phyloP scores from a whole-genome alignment of 129 eudicot genomes.

The Calendula officinalis region DNA sequence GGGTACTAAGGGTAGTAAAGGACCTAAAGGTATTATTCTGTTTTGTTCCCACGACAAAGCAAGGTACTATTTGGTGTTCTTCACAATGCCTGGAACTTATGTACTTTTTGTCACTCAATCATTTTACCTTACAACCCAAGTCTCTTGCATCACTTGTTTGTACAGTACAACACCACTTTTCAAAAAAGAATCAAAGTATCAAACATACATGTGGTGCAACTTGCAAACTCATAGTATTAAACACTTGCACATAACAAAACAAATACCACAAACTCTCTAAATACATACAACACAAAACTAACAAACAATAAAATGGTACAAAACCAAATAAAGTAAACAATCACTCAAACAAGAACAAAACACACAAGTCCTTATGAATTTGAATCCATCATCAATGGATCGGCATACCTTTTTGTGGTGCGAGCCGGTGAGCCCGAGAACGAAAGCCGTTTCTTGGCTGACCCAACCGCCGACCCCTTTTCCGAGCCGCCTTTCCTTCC shows the following conservation, averaged over 20 bases:
- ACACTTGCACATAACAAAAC: slow-evolving; percentile 12
- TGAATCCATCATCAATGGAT: slow-evolving; percentile 45
- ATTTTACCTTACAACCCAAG: slow-evolving; percentile 5
- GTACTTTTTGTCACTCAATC: slow-evolving; percentile 19
- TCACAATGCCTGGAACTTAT: neutral
- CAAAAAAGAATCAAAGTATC: slow-evolving; percentile 1
- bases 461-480: slow-evolving; percentile 35
- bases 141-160: neutral
- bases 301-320: slow-evolving; percentile 15
- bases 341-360: neutral
- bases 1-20: too few species aligned
- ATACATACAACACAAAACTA: slow-evolving; percentile 18
- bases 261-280: slow-evolving; percentile 15
- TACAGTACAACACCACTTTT: neutral
- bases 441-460: slow-evolving; percentile 86
- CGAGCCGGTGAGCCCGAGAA: slow-evolving; percentile 67
- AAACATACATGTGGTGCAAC: too few species aligned
- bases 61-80: slow-evolving; percentile 25
- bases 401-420: slow-evolving; percentile 57
- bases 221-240: slow-evolving; percentile 7
- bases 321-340: slow-evolving; percentile 6
- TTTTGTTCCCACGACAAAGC: slow-evolving; percentile 26
- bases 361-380: slow-evolving; percentile 37
- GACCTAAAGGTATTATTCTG: too few species aligned
- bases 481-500: slow-evolving; percentile 47